phyloP scores from a whole-genome alignment of 139 green algal genomes.

The Raphidocelis subcapitata region DNA sequence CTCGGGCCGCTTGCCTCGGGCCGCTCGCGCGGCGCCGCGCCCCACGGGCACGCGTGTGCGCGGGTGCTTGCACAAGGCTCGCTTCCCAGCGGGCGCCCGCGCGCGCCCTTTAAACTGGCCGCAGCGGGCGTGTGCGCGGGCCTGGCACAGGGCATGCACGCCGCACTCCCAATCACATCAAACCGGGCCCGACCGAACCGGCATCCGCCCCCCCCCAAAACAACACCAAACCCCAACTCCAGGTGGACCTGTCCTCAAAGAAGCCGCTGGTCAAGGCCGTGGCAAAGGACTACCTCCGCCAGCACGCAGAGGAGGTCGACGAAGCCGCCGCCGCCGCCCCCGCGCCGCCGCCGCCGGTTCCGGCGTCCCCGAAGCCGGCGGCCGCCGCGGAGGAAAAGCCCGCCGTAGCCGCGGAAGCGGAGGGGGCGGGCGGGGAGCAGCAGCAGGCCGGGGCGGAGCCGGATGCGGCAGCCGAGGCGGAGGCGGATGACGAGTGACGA shows the following conservation, averaged over 20 bases:
- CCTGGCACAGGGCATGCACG: too few species aligned
- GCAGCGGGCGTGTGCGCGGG: too few species aligned
- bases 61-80: too few species aligned
- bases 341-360: too few species aligned
- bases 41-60: too few species aligned
- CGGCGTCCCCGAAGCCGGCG: too few species aligned
- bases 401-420: not conserved
- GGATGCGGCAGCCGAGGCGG: not conserved
- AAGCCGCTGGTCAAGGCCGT: conserved; percentile 17
- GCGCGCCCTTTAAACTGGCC: too few species aligned
- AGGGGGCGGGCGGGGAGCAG: not conserved
- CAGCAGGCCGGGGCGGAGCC: not conserved
- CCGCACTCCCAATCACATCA: too few species aligned
- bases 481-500: not conserved
- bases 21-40: too few species aligned
- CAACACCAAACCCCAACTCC: not conserved
- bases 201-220: not conserved
- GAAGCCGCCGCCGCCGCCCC: too few species aligned
- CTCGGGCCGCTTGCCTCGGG: not conserved
- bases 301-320: not conserved
- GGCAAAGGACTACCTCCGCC: not conserved
- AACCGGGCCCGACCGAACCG: too few species aligned
- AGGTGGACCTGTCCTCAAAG: conserved; percentile 13
- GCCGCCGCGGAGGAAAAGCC: not conserved
- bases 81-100: too few species aligned